Evolutionary conservation across 2,329 filamentous ascomycete genomes (phyloP).

Genomic region (Cladosporium sp.): DNA sequence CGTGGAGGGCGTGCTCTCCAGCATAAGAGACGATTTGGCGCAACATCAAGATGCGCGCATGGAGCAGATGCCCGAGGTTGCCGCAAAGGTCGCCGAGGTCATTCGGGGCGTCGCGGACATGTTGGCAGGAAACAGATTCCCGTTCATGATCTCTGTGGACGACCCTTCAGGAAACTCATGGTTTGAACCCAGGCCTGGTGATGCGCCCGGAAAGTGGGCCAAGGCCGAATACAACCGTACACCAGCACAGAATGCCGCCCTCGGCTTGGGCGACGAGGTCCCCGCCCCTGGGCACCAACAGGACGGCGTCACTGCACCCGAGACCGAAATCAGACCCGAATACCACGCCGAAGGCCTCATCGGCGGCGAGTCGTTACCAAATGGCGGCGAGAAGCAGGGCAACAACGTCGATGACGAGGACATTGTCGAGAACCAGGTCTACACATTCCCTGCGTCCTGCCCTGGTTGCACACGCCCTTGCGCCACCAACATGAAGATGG

Average conservation of each 20-base stretch:
- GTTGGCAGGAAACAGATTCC: constrained; percentile 74
- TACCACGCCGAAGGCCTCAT: constrained; percentile 52
- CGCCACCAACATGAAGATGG: constrained; percentile 97
- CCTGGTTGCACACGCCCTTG: constrained; percentile 86
- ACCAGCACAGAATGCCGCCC: constrained; percentile 78
- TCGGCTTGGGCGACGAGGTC: constrained; percentile 68
- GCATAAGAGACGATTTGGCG: constrained; percentile 77
- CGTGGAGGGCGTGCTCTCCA: constrained; percentile 81
- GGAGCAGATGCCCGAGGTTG: constrained; percentile 73
- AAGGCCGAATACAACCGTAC: constrained; percentile 83
- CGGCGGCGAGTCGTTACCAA: constrained; percentile 24
- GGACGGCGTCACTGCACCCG: constrained; percentile 49
- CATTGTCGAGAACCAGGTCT: constrained; percentile 91
- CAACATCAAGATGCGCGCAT: constrained; percentile 82
- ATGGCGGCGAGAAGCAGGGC: constrained; percentile 21
- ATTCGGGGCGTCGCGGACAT: constrained; percentile 75
- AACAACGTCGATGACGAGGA: constrained; percentile 56
- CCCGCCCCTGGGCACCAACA: constrained; percentile 30
- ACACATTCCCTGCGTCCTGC: constrained; percentile 87
- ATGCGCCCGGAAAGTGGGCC: constrained; percentile 84
- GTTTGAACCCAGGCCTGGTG: constrained; percentile 78
- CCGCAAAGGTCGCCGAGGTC: constrained; percentile 74
- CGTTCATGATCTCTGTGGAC: constrained; percentile 85
- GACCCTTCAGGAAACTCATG: constrained; percentile 95
- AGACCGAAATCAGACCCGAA: constrained; percentile 58